Percentiles rank a stretch among this genome's conserved stretches.
Evolutionary conservation across 345 rosid species (phyloP).

Genomic region (Euphorbia tirucalli): DNA sequence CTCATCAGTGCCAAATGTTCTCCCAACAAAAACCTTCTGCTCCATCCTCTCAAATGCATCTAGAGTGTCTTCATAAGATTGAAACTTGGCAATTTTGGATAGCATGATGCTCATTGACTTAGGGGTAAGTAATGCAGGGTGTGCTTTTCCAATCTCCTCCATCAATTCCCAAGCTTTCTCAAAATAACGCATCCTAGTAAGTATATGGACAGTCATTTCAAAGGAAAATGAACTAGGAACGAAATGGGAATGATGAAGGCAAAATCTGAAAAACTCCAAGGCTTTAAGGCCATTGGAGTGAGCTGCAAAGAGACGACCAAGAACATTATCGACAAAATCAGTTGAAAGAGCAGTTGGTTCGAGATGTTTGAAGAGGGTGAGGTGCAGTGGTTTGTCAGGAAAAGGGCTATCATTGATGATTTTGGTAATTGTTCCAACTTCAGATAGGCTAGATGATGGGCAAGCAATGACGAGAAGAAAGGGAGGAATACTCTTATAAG

Average conservation of each 20-base stretch:
- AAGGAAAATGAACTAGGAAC: conserved; percentile 59
- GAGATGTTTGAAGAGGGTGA: conserved; percentile 41
- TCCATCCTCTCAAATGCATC: conserved; percentile 66
- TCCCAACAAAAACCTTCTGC: conserved; percentile 48
- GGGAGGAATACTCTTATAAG: background rate
- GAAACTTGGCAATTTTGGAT: conserved; percentile 60
- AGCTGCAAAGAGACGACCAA: conserved; percentile 81
- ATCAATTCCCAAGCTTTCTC: conserved; percentile 84
- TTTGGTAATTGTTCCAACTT: conserved; percentile 48
- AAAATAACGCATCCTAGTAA: conserved; percentile 75
- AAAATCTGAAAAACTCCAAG: conserved; percentile 66
- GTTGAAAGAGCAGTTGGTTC: conserved; percentile 37
- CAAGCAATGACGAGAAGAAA: background rate
- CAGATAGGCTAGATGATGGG: conserved; percentile 9
- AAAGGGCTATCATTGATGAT: conserved; percentile 76
- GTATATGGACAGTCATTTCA: conserved; percentile 82
- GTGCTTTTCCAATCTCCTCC: conserved; percentile 38
- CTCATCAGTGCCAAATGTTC: conserved; percentile 57
- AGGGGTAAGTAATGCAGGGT: conserved; percentile 51
- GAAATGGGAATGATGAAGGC: conserved; percentile 33
- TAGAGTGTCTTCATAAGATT: conserved; percentile 67
- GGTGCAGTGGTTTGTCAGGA: conserved; percentile 58
- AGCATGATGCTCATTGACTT: conserved; percentile 85
- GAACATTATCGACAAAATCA: conserved; percentile 53
- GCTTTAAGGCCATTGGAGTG: conserved; percentile 91